Evolutionary conservation across 306 rosid species (phyloP), one percentile per base, ranked within the genome.

Genomic region (Casuarina equisetifolia): DNA sequence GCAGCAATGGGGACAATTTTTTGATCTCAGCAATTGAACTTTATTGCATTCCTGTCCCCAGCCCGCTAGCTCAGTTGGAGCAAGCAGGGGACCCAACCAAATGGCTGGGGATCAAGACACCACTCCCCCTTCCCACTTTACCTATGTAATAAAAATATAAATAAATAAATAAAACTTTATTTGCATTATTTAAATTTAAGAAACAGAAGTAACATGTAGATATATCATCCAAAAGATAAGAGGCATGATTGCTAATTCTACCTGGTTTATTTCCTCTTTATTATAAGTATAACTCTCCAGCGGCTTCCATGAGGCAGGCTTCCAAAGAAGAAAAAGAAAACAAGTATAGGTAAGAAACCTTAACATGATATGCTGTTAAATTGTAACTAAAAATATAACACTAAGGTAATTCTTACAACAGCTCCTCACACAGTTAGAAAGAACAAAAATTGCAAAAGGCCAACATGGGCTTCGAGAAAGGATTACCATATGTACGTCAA

Each of bases 221-320:
- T 79, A 73, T 49, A 74, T 76, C 58, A 2, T 10, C 74, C 20
- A 61, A 85, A 74, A 9, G 42, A 59, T 66, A 66, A 42, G 25
- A 77, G 67, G 75, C 50, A 75, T 81, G 54, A 67, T 13, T 44
- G 64, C 69, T 51, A 73, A 58, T 42, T 63, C 75, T 82, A 90
- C 96, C 98, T 92, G 94, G 88, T 92, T 94, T 89, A 94, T 92
- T 91, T 92, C 98, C 78, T 94, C 98, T 76, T 90, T 88, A 80
- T 94, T 94, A 69, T 90, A 92, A 73, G 77, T 85, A 79, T 82
- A 94, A 76, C 59, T 88, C 86, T 89, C 93, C 86, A 90, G 57
- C 13, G 86, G 92, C 86, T 88, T 87, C 87, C 88, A 89, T 49
- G 91, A 72, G 69, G 82, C 0, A 46, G 90, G 89, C 98, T 94